phyloP scores from a whole-genome alignment of 2,329 filamentous ascomycete genomes.

The Fusarium sp. region DNA sequence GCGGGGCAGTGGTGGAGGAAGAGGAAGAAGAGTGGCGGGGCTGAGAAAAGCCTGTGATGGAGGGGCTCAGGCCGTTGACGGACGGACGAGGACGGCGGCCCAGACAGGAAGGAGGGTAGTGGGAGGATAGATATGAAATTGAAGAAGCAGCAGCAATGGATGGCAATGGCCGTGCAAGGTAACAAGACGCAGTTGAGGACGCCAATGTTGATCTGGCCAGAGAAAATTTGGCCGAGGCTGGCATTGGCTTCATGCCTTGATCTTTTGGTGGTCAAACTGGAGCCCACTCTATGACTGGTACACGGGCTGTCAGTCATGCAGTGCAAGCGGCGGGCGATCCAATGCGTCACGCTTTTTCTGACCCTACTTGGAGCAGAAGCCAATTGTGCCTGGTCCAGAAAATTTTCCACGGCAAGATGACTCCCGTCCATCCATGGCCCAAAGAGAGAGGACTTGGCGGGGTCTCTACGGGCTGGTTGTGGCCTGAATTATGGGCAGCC shows the following conservation, averaged over 20 bases:
- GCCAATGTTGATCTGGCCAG: slow-evolving; percentile 32
- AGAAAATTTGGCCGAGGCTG: slow-evolving; percentile 37
- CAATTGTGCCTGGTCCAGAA: slow-evolving; percentile 20
- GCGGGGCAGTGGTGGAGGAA: slow-evolving; percentile 38
- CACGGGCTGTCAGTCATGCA: slow-evolving; percentile 28
- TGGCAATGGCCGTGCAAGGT: slow-evolving; percentile 15
- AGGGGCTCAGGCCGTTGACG: slow-evolving; percentile 28
- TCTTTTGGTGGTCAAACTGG: slow-evolving; percentile 24
- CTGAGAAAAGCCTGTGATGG: slow-evolving; percentile 37
- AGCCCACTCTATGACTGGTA: slow-evolving; percentile 26
- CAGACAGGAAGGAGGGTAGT: slow-evolving; percentile 13
- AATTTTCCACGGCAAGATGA: slow-evolving; percentile 9
- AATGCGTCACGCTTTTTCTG: slow-evolving; percentile 30
- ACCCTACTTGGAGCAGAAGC: not conserved
- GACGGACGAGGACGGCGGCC: slow-evolving; percentile 1
- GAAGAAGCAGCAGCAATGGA: not conserved
- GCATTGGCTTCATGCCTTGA: slow-evolving; percentile 40
- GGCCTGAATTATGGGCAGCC: slow-evolving; percentile 2
- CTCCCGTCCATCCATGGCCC: not conserved
- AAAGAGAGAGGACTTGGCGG: not conserved
- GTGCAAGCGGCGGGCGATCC: slow-evolving; percentile 26
- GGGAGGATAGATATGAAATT: not conserved
- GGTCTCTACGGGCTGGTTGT: slow-evolving; percentile 7
- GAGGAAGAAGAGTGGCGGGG: slow-evolving; percentile 36
- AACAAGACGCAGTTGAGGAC: slow-evolving; percentile 20